Evolutionary conservation across 208 protist species (phyloP), one percentile per base, ranked within the genome.

Genomic region (Perkinsela sp.): DNA sequence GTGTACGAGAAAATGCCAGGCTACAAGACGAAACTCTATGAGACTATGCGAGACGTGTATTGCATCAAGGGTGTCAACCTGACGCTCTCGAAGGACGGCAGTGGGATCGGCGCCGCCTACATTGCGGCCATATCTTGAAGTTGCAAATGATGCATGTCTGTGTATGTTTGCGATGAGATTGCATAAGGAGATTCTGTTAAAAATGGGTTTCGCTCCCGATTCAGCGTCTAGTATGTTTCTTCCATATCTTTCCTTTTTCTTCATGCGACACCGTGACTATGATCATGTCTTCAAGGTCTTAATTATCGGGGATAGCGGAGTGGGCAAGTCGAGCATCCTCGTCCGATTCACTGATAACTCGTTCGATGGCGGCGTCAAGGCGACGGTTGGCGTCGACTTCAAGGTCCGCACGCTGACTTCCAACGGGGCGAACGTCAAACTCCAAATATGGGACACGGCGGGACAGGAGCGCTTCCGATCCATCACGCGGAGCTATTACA

Each of bases 401-500:
- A 85, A 88, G 67, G 75, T 81, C 30, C 88, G 85, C 76, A 73
- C 78, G 31, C 81, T 83, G 68, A 70, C 73, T n/a, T 70, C 89
- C 30, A 77, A 83, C 67, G 78, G 68, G 32, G 72, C 72, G 2
- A 80, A 79, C 13, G 78, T 92, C 28, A 77, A 83, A 70, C 82
- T 89, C 31, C 83, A 90, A 67, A 90, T 92, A 48, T 92, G 86
- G 85, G 86, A 92, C 69, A 92, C 86, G 0, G 86, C 86, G 0
- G 86, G 86, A 0, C 86, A 92, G 79, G 86, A 92, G 71, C 77
- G 82, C 2, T 92, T 88, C 73, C 83, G 80, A 74, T 84, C 85
- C 68, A 71, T 93, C 30, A 86, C 85, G 0, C 83, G 83, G 48
- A 93, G 92, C 82, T 93, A 93, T 75, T 93, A 93, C 77, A 80